These are phyloP conservation scores for Candida anutae DNA, from an alignment of 1,139 yeast species.

Conservation along the genomic window DNA sequence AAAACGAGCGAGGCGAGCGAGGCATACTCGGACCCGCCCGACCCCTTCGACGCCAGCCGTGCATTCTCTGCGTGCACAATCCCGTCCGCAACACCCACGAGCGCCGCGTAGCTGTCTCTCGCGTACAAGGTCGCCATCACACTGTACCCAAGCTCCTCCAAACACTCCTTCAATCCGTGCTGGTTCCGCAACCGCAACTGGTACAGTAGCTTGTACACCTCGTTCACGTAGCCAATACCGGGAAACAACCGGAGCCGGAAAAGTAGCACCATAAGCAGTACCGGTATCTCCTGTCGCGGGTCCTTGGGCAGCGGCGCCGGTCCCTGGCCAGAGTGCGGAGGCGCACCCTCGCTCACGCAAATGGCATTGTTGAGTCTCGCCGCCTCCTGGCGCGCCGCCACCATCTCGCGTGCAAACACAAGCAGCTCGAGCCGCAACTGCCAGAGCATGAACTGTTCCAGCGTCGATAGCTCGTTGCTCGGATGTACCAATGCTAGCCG, in stretches of 20 bases:
- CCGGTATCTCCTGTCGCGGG: constrained; percentile 16
- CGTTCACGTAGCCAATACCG: constrained; percentile 28
- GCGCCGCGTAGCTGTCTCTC: constrained; percentile 23
- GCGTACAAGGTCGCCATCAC: constrained; percentile 23
- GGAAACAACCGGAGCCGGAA: constrained; percentile 33
- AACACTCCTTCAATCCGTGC: constrained; percentile 9
- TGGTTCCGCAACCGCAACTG: constrained; percentile 21
- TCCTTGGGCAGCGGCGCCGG: constrained; percentile 30
- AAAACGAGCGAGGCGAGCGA: too few species aligned
- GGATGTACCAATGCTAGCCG: too few species aligned
- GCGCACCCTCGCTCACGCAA: constrained; percentile 24
- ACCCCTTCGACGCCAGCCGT: too few species aligned
- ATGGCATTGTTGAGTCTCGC: constrained; percentile 29
- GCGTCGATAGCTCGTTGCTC: constrained; percentile 1
- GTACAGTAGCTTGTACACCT: constrained; percentile 33
- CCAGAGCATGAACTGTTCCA: constrained; percentile 24
- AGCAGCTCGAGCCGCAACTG: constrained; percentile 28
- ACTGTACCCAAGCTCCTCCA: constrained; percentile 27
- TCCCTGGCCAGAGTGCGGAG: constrained; percentile 1
- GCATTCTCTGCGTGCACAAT: constrained; percentile 4
- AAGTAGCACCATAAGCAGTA: constrained; percentile 20
- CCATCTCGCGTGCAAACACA: constrained; percentile 22
- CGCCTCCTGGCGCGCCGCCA: constrained; percentile 31
- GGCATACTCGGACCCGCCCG: too few species aligned
- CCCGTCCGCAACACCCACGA: constrained; percentile 20